Base-by-base conservation (phyloP, 1,284 basidiomycete species). In the Phaffia rhodozyma region DNA sequence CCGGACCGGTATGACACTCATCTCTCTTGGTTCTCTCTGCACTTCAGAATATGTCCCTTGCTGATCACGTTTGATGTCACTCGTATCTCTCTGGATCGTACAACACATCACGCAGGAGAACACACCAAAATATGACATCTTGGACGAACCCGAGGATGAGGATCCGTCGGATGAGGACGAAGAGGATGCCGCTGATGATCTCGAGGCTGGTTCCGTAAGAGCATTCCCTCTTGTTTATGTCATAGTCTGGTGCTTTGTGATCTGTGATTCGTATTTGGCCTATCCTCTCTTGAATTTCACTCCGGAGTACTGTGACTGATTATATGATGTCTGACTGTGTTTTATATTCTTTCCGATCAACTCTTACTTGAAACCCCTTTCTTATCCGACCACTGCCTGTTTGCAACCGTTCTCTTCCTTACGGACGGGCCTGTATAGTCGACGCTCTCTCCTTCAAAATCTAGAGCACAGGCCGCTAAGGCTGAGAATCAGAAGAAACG, bases 401-500 rank as follows among this genome's bases (percentile, higher is more conserved):
- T 2, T 11, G 13, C 38, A 43, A 43, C 2, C 38, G 16, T 43
- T 43, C 38, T 43, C 13, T 2, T 43, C 13, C 13, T 16, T 16
- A 2, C 13, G 5, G 38, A 43, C 16, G 38, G 13, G 13, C 16
- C 5, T 43, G 16, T 43, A 16, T 43, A 43, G 38, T 43, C 38
- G 38, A 43, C 38, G 9, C 20, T 58, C 27, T 25, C 61, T 29
- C 61, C 61, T 30, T 50, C 55, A 25, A 56, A 51, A 43, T 55
- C 61, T n/a, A 57, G 53, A 25, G 55, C 43, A n/a, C 54, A 30
- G 47, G 61, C 61, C 21, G 18, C 34, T 27, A 66, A 72, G 76
- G 55, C 74, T 78, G 61, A 75, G 75, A 21, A 76, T 74, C 73
- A 79, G 67, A 84, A 84, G 75, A 82, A 81, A 61, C 83, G 83